These are phyloP conservation scores for Vitis hybrid DNA, from an alignment of 177 flowering plant species.

Conservation along the genomic window DNA sequence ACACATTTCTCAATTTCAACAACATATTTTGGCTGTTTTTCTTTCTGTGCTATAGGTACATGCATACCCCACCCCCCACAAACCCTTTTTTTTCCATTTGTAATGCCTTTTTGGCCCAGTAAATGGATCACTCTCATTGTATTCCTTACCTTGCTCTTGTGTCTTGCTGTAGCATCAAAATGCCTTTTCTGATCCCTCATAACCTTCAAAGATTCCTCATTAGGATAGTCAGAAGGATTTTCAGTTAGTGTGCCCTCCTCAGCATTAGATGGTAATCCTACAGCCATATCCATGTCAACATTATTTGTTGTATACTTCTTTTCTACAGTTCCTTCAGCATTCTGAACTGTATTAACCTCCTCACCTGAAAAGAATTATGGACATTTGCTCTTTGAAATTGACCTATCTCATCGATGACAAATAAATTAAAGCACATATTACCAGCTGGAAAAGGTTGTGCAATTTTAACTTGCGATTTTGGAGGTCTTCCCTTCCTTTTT, in stretches of 20 bases:
- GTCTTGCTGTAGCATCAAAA: slow-evolving; percentile 4
- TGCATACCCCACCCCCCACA: too few species aligned
- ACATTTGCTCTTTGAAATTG: neutral
- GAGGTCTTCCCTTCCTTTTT: slow-evolving; percentile 18
- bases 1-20: too few species aligned
- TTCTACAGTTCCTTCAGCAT: slow-evolving; percentile 9
- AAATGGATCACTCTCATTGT: neutral
- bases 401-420: neutral
- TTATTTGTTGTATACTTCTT: slow-evolving; percentile 3
- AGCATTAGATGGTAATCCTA: slow-evolving; percentile 19
- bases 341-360: slow-evolving; percentile 3
- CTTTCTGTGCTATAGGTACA: too few species aligned
- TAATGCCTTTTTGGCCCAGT: too few species aligned
- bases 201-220: slow-evolving; percentile 8
- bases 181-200: slow-evolving; percentile 3
- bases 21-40: too few species aligned
- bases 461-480: slow-evolving; percentile 2
- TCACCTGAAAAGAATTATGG: slow-evolving; percentile 19
- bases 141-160: slow-evolving; percentile 17
- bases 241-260: slow-evolving; percentile 3
- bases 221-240: neutral
- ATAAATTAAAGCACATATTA: slow-evolving; percentile 4
- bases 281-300: slow-evolving; percentile 8
- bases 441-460: slow-evolving; percentile 10
- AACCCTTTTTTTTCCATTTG: too few species aligned